Evolutionary conservation across 495 filamentous ascomycete species (phyloP).

Genomic region (Penicillium paradoxum): DNA sequence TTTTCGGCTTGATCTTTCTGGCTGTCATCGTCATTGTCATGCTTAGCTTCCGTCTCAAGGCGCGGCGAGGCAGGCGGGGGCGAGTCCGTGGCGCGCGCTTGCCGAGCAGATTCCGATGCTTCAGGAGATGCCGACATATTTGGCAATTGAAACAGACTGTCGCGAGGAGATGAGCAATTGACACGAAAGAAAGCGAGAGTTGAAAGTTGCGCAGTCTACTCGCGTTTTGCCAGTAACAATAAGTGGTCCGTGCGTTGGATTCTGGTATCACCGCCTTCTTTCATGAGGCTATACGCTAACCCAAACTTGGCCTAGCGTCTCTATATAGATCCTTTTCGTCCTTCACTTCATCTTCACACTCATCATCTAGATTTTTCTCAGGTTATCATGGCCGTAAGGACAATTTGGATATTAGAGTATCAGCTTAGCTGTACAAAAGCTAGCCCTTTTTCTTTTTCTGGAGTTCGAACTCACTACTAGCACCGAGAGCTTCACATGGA

Average conservation of each 20-base stretch:
- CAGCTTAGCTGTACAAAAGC: too few relatives aligned
- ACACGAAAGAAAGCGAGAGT: background rate
- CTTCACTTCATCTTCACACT: background rate
- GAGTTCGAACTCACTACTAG: too few relatives aligned
- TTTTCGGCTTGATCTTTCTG: slow-evolving; percentile 6
- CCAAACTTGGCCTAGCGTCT: background rate
- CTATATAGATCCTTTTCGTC: too few relatives aligned
- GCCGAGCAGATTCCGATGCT: background rate
- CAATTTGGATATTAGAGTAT: too few relatives aligned
- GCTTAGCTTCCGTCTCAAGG: slow-evolving; percentile 7
- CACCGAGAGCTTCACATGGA: too few relatives aligned
- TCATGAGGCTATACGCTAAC: background rate
- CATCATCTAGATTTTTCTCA: too few relatives aligned
- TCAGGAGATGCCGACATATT: slow-evolving; percentile 13
- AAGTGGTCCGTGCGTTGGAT: background rate
- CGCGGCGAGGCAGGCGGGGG: slow-evolving; percentile 5
- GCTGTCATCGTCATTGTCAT: background rate
- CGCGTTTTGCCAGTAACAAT: background rate
- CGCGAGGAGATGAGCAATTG: background rate
- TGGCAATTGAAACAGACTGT: slow-evolving; percentile 3
- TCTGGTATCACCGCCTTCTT: background rate
- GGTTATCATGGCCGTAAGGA: too few relatives aligned
- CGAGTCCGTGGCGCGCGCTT: background rate
- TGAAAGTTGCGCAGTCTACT: background rate
- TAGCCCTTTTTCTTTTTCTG: too few relatives aligned